These are phyloP conservation scores for Mesembryanthemum crystallinum DNA, from an alignment of 148 eudicot species.

Conservation along the genomic window DNA sequence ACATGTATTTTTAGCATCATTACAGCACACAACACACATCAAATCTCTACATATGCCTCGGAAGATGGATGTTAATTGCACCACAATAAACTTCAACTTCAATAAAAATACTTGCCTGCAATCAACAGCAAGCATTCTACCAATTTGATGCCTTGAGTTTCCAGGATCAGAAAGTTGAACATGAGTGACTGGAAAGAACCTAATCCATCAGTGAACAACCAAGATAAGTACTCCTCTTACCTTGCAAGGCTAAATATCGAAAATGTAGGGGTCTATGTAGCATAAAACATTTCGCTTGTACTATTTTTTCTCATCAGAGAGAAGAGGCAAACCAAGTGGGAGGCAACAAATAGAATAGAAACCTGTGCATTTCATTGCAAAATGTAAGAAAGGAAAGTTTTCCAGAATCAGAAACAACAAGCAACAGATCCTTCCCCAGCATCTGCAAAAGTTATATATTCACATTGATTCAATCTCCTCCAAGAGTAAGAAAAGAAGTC, in stretches of 20 bases:
- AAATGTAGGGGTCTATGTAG: background rate
- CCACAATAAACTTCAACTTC: conserved; percentile 1
- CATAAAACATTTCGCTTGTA: background rate
- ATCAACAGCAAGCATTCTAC: conserved; percentile 89
- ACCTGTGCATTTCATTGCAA: conserved; percentile 93
- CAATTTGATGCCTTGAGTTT: conserved; percentile 69
- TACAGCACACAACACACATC: background rate
- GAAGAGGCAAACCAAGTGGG: conserved; percentile 3
- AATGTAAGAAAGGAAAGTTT: conserved; percentile 87
- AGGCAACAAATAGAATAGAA: conserved; percentile 6
- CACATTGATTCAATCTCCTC: background rate
- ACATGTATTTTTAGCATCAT: background rate
- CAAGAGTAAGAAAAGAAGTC: background rate
- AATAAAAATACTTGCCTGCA: conserved; percentile 44
- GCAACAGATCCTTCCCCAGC: conserved; percentile 61
- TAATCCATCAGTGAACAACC: conserved; percentile 29
- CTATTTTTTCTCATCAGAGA: background rate
- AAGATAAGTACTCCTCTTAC: conserved; percentile 12
- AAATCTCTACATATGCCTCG: background rate
- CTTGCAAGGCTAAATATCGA: background rate
- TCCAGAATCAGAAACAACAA: conserved; percentile 87
- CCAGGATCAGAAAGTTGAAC: conserved; percentile 83
- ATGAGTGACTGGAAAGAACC: conserved; percentile 81
- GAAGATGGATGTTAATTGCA: background rate
- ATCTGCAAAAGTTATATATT: conserved; percentile 39